Conservation (phyloP, 176 grass and related monocot species). For the Rhipidocladum racemiflorum region DNA sequence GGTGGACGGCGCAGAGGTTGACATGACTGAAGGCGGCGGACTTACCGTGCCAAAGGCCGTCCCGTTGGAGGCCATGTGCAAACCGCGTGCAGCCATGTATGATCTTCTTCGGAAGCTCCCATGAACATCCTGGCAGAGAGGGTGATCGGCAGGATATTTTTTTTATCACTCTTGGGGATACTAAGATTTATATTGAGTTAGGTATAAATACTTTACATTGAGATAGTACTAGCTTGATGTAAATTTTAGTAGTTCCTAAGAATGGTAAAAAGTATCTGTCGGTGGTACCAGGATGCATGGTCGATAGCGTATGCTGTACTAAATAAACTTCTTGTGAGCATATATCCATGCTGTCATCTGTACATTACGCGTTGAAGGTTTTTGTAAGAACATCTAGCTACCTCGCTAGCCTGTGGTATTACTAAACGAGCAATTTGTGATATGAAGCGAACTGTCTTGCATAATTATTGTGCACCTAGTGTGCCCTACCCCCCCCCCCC, state of each 20-base stretch:
- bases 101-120: constrained; percentile 24
- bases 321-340: constrained; percentile 9
- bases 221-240: too few relatives aligned
- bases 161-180: too few relatives aligned
- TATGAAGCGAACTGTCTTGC: neutral
- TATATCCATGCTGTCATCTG: neutral
- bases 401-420: neutral
- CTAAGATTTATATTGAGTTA: too few relatives aligned
- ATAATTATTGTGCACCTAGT: neutral
- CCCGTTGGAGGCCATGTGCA: constrained; percentile 43
- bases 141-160: too few relatives aligned
- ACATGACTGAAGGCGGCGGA: constrained; percentile 44
- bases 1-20: constrained; percentile 29
- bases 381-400: neutral
- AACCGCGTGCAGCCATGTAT: constrained; percentile 33
- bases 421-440: neutral
- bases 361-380: neutral
- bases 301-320: neutral
- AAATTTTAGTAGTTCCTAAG: too few relatives aligned
- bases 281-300: neutral
- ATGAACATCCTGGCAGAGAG: neutral
- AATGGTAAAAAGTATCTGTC: too few relatives aligned
- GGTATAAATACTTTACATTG: too few relatives aligned
- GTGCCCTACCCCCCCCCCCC: too few relatives aligned
- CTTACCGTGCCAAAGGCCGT: constrained; percentile 37